Evolutionary conservation across 257 asterid genomes (phyloP).

Genomic region (Solanum virginianum): DNA sequence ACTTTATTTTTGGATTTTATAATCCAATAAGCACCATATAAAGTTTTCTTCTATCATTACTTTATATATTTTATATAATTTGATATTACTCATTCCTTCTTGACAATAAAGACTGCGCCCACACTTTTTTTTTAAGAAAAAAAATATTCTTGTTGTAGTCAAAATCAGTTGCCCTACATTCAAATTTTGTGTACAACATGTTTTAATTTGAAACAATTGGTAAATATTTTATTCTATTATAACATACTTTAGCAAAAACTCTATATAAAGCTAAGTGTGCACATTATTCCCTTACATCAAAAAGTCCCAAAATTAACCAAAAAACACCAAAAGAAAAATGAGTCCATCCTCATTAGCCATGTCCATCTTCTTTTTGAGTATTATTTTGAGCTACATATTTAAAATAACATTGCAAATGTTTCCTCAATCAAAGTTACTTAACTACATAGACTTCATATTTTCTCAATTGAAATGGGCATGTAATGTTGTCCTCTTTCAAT

Average conservation of each 20-base stretch:
- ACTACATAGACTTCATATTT: neutral
- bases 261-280: neutral
- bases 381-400: neutral
- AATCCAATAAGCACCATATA: too few species aligned
- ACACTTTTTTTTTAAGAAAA: neutral
- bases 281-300: neutral
- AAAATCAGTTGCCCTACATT: neutral
- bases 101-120: neutral
- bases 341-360: neutral
- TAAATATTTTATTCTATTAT: neutral
- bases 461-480: slow-evolving; percentile 8
- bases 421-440: neutral
- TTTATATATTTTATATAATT: too few species aligned
- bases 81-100: neutral
- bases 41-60: too few species aligned
- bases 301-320: neutral
- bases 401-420: neutral
- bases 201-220: neutral
- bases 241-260: neutral
- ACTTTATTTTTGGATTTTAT: too few species aligned
- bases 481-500: neutral
- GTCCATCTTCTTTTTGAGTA: neutral
- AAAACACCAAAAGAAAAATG: neutral
- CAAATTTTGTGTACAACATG: neutral
- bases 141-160: neutral